Base-by-base conservation (phyloP, 2,329 filamentous ascomycete species). In the Epichloe gansuensis region DNA sequence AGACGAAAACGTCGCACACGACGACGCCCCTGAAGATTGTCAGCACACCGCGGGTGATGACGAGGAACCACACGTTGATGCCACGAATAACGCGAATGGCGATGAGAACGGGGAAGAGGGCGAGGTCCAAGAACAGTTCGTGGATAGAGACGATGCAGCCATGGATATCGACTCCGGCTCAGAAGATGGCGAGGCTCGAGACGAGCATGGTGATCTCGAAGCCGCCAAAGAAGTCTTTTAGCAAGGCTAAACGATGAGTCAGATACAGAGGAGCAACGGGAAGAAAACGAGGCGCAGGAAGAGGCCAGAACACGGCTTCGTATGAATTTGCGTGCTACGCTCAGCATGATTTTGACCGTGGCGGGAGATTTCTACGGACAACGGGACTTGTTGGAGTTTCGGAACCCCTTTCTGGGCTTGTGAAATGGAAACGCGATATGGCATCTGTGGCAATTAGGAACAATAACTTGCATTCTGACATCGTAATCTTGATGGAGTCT, bases 311-410 rank as follows among this genome's bases (percentile, higher is more conserved):
- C 61, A 38, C 65, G 72, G n/a, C 65, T 65, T 41, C 70, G 69
- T 41, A 67, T 72, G 61, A 80, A 77, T 64, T 75, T 75, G 72
- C 75, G 79, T 31, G 85, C 82, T n/a, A 90, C 89, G 42, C 74
- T 96, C 37, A 91, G 94, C 69, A 95, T 95, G 88, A 88, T 96
- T 51, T 73, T 96, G 59, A 93, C 88, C 0, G 77, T 96, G 38
- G 84, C 86, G 47, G 91, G 89, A 60, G 90, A 95, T 69, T 82
- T 87, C 58, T 97, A 91, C 68, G 90, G 91, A 1, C 91, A 97
- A 69, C 77, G 85, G 58, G 91, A 97, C 67, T 69, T 96, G 56
- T 76, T 96, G 48, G 82, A 86, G 61, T 86, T 84, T 56, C 79
- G 89, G 54, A 79, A 85, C 56, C 78, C 78, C 4, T 82, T 81